Conservation (phyloP, 129 eudicot genomes). For the Chrysanthemum lavandulifolium region DNA sequence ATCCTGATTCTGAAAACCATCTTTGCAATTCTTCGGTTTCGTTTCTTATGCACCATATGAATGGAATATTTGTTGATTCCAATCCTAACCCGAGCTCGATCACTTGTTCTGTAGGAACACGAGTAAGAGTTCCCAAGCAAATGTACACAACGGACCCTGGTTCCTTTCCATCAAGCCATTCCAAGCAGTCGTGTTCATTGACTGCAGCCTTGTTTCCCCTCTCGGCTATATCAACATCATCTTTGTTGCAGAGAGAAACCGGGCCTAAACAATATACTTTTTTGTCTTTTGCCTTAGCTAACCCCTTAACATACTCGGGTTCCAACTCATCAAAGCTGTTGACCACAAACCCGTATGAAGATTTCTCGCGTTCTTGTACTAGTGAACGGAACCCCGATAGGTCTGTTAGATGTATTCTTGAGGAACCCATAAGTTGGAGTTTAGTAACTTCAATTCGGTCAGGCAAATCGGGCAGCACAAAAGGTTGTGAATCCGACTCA, state of each 20-base stretch:
- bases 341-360: constrained; percentile 38
- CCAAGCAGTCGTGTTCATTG: constrained; percentile 30
- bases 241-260: constrained; percentile 27
- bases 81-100: constrained; percentile 49
- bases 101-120: constrained; percentile 29
- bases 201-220: constrained; percentile 47
- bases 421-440: constrained; percentile 18
- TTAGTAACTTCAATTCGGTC: constrained; percentile 38
- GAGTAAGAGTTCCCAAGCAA: constrained; percentile 48
- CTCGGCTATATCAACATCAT: constrained; percentile 24
- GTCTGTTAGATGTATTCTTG: background rate
- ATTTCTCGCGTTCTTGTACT: constrained; percentile 20
- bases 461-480: constrained; percentile 47
- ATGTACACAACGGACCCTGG: constrained; percentile 33
- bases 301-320: constrained; percentile 25
- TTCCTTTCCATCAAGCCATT: constrained; percentile 39
- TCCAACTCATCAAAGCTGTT: constrained; percentile 43
- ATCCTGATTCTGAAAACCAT: constrained; percentile 37
- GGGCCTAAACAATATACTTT: constrained; percentile 4
- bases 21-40: constrained; percentile 26
- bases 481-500: constrained; percentile 28
- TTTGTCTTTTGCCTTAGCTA: constrained; percentile 22
- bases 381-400: background rate
- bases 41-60: constrained; percentile 43
- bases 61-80: constrained; percentile 42